Conservation (phyloP, 257 asterid genomes). For the Anisodus tanguticus region DNA sequence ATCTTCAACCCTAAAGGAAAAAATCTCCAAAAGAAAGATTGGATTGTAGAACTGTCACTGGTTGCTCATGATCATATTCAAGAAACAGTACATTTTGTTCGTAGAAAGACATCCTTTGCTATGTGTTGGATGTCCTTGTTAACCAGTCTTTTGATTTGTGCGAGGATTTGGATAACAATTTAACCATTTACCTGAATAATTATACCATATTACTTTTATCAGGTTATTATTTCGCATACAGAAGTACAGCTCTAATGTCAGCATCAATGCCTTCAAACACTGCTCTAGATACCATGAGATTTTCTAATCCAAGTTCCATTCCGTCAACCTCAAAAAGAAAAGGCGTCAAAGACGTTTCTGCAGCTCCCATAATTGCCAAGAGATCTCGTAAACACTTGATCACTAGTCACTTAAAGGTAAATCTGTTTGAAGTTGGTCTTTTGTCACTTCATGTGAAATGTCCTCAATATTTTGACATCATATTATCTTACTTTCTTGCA, state of each 20-base stretch:
- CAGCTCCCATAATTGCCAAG: slow-evolving; percentile 47
- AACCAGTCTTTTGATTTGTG: neutral
- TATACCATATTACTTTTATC: slow-evolving; percentile 28
- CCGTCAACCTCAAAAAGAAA: slow-evolving; percentile 58
- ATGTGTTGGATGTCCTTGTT: neutral
- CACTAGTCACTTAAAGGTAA: slow-evolving; percentile 55
- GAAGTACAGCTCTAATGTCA: slow-evolving; percentile 52
- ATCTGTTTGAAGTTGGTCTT: slow-evolving; percentile 13
- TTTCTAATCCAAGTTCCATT: slow-evolving; percentile 51
- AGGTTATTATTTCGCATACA: slow-evolving; percentile 58
- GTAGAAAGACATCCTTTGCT: neutral
- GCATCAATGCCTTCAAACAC: slow-evolving; percentile 40
- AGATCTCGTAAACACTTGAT: slow-evolving; percentile 54
- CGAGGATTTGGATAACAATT: neutral
- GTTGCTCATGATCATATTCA: neutral
- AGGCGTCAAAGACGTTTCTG: slow-evolving; percentile 46
- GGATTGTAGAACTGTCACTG: neutral
- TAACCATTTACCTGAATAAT: slow-evolving; percentile 17
- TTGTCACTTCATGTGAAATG: slow-evolving; percentile 1
- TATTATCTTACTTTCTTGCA: slow-evolving; percentile 34
- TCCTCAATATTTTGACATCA: neutral
- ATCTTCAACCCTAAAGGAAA: neutral
- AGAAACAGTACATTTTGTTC: neutral
- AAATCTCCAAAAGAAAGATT: neutral
- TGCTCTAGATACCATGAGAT: slow-evolving; percentile 38